Evolutionary conservation across 306 rosid genomes (phyloP), one percentile per base, ranked within the genome.

Genomic region (Quercus berberidifolia): DNA sequence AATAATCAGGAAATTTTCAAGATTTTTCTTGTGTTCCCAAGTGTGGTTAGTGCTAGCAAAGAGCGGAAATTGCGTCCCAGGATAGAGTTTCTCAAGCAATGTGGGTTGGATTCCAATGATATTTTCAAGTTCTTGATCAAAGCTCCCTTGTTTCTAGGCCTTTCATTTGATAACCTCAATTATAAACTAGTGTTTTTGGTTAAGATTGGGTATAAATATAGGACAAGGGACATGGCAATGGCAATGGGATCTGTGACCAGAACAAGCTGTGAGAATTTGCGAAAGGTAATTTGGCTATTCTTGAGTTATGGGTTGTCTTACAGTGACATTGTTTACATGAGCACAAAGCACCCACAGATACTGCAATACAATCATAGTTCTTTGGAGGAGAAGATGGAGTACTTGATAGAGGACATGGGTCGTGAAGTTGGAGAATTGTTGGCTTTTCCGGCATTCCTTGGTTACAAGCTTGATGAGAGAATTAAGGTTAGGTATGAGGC

Each of bases 11-110:
- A 91, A 74, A 90, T 93, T 56, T 91, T 90, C 88, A 92, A 80
- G 78, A 76, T 93, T 46, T 54, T 91, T 15, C 88, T 78, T 58
- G 90, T 83, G 2, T 91, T 82, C 57, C 98, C 97, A 0, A 80
- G 82, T 71, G 79, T 93, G 49, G 77, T 93, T 54, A 90, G 91
- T 63, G 82, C 87, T 30, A 93, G 94, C 71, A 85, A 88, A 78
- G 94, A 90, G 81, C 88, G 92, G 91, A 93, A 93, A 83, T 70
- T 93, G 83, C 87, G 75, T 65, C 97, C 98, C 5, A 80, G 94
- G 46, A 85, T 91, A 55, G 86, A 80, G 70, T 88, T 93, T 86
- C 92, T 91, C 83, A 93, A 82, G 86, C 88, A 93, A 43, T 93
- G 98, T 75, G 97, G 91, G 68, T 88, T 91, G 64, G 82, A 83